Evolutionary conservation across 1,139 yeast species (phyloP), one percentile per base, ranked within the genome.

Genomic region (Spathaspora jeffriesii): DNA sequence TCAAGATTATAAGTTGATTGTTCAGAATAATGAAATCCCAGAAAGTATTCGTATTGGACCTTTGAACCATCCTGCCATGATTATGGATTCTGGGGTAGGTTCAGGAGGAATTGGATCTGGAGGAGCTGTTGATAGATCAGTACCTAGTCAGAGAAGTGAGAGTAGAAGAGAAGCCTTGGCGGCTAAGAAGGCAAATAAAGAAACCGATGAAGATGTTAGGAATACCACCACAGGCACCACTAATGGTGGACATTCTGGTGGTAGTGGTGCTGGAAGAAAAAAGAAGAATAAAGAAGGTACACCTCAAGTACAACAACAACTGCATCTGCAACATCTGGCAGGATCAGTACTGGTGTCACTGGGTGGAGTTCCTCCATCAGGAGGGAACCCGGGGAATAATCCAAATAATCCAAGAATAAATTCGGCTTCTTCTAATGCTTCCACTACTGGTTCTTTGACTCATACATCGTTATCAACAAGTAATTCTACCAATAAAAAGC

Each of bases 161-260:
- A 81, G 89, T 44, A 76, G 97, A 55, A 76, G 98, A 51, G 97
- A 91, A 62, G 97, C 97, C 2, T 76, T 92, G 60, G 97, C 96
- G 3, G 97, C 97, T 2, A 84, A 81, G 56, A 88, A 85, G 63
- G 88, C 88, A 15, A 62, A 58, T 45, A 67, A 67, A 55, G 71
- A 67, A 43, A 48, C 45, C 27, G 70, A 67, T 34, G 76, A 66
- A 39, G 79, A 74, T 38, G 76, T 69, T 30, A 50, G 50, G 43
- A 52, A 40, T n/a, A 22, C 8, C 11, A 4, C 5, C 11, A 13
- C 11, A 8, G 11, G 10, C 10, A 25, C 5, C 9, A 32, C 46
- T 7, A 36, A 44, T 36, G 27, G 39, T 44, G 22, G 48, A 21
- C 30, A 28, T 22, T 34, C 51, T 13, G 45, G 34, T 31, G 45